Conservation (phyloP, 2,329 filamentous ascomycete genomes). For the Paecilomyces niveus region DNA sequence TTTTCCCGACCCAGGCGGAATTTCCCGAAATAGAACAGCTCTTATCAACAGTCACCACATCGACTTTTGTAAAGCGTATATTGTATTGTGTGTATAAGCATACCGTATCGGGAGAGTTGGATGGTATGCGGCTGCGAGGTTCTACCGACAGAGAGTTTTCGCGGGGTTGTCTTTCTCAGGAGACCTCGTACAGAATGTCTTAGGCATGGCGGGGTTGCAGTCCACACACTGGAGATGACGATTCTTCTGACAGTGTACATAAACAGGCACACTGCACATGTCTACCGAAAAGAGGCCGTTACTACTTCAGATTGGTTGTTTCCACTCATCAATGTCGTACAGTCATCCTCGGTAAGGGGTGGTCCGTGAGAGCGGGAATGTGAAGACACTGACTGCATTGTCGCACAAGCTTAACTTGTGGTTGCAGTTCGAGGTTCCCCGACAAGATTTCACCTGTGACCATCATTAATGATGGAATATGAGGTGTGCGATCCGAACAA, state of each 20-base stretch:
- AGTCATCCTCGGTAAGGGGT: background rate
- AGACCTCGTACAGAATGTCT: background rate
- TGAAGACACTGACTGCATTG: background rate
- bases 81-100: background rate
- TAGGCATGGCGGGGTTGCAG: background rate
- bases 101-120: background rate
- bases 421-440: background rate
- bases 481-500: background rate
- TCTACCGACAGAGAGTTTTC: background rate
- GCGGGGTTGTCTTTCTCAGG: background rate
- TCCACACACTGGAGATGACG: background rate
- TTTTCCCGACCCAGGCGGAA: background rate
- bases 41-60: background rate
- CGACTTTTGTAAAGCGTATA: background rate
- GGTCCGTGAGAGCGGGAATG: background rate
- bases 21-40: background rate
- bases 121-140: background rate
- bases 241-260: background rate
- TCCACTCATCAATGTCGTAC: background rate
- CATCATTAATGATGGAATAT: background rate
- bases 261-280: background rate
- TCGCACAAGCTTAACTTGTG: background rate
- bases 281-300: background rate
- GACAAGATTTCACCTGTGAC: background rate
- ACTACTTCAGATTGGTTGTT: background rate